phyloP scores from a whole-genome alignment of 2,329 filamentous ascomycete species.

The Fusarium fracticaudum region DNA sequence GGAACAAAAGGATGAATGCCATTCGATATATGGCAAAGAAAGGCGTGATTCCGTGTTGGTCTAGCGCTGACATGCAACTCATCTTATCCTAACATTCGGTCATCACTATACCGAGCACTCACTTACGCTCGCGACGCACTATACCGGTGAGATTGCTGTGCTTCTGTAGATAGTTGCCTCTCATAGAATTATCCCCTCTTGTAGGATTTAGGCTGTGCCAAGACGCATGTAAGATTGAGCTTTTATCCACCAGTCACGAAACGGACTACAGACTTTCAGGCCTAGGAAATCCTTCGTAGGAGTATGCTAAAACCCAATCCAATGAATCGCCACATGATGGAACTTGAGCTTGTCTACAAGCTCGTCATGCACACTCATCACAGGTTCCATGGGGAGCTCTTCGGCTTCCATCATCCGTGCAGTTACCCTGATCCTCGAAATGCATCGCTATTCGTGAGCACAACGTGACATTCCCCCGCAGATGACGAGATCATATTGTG shows the following conservation, averaged over 20 bases:
- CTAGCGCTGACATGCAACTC: background rate
- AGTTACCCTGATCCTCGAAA: background rate
- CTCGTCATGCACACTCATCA: background rate
- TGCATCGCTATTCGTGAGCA: background rate
- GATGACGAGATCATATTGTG: background rate
- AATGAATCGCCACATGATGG: background rate
- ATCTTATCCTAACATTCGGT: background rate
- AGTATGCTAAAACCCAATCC: background rate
- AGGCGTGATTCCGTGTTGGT: background rate
- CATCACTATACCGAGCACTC: background rate
- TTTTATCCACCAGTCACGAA: background rate
- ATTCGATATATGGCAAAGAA: background rate
- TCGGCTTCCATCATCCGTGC: background rate
- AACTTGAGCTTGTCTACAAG: too few relatives aligned
- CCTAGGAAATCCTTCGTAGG: background rate
- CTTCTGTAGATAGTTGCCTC: background rate
- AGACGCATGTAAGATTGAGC: background rate
- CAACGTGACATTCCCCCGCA: background rate
- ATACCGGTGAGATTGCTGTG: background rate
- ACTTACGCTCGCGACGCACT: background rate
- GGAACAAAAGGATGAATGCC: background rate
- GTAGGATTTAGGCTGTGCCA: constrained; percentile 1
- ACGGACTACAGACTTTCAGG: background rate
- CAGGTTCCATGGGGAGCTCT: background rate
- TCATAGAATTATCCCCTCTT: background rate